These are phyloP conservation scores for Aureobasidium melanogenum DNA, from an alignment of 2,329 filamentous ascomycete species.

Conservation along the genomic window DNA sequence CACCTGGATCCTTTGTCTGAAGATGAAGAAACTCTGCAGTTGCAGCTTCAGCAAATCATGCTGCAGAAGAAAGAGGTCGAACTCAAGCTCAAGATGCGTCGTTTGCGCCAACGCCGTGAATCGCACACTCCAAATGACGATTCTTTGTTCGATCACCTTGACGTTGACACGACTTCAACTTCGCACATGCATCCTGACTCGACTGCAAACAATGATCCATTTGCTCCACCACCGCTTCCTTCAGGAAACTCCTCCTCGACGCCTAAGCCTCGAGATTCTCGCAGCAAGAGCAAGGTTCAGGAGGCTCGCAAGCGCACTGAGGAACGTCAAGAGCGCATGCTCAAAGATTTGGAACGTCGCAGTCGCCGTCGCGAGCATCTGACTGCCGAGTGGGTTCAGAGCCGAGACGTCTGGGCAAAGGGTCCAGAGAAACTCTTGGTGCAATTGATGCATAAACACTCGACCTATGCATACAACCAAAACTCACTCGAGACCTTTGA, in stretches of 20 bases:
- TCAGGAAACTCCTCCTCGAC: background rate
- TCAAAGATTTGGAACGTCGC: constrained; percentile 27
- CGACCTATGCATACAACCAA: constrained; percentile 25
- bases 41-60: constrained; percentile 28
- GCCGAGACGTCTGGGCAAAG: constrained; percentile 29
- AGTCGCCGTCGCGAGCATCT: constrained; percentile 28
- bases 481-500: constrained; percentile 25
- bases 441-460: constrained; percentile 29
- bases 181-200: constrained; percentile 1
- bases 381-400: constrained; percentile 29
- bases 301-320: constrained; percentile 28
- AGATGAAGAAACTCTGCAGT: constrained; percentile 28
- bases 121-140: constrained; percentile 4
- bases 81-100: constrained; percentile 28
- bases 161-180: background rate
- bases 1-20: constrained; percentile 20
- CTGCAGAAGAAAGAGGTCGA: constrained; percentile 29
- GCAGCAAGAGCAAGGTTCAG: constrained; percentile 30
- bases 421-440: constrained; percentile 26
- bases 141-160: constrained; percentile 5
- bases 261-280: constrained; percentile 23
- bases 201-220: constrained; percentile 4
- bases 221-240: background rate
- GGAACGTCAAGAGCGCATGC: constrained; percentile 29
- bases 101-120: constrained; percentile 17